Conservation (phyloP, 2,329 filamentous ascomycete species). For the Ciborinia camelliae region DNA sequence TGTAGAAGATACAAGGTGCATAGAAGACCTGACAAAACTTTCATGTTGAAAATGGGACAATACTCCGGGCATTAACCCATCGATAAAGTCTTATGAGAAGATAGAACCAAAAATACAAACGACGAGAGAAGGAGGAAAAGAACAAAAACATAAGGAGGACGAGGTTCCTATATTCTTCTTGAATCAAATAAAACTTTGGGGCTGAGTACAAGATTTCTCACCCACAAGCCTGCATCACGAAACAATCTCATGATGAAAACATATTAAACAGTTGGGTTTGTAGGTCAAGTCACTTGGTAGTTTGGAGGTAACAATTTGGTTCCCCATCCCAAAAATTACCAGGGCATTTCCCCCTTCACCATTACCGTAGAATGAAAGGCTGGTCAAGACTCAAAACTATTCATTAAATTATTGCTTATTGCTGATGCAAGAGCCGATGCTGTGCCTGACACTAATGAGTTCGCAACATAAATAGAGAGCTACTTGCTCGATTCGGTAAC, state of each 20-base stretch:
- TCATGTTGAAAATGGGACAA: constrained; percentile 26
- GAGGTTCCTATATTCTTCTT: constrained; percentile 17
- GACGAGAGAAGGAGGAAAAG: constrained; percentile 15
- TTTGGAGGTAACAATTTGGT: not conserved
- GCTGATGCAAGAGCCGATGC: constrained; percentile 17
- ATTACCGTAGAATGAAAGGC: not conserved
- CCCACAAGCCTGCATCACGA: constrained; percentile 10
- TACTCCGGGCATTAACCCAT: constrained; percentile 12
- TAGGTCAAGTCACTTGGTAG: constrained; percentile 12
- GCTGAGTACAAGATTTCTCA: constrained; percentile 15
- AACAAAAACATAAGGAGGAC: constrained; percentile 9
- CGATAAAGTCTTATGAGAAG: constrained; percentile 3
- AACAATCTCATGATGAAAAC: constrained; percentile 14
- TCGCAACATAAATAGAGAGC: constrained; percentile 18
- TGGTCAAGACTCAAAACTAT: not conserved
- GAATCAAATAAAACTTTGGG: constrained; percentile 10
- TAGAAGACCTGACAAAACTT: constrained; percentile 19
- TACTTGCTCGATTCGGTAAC: constrained; percentile 16
- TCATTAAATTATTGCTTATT: constrained; percentile 11
- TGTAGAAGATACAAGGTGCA: constrained; percentile 26
- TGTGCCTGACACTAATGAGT: constrained; percentile 18
- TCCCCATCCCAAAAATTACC: constrained; percentile 5
- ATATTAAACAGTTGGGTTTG: constrained; percentile 8
- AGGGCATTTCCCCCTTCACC: not conserved
- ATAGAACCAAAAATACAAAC: constrained; percentile 12